Base-by-base conservation (phyloP, 495 filamentous ascomycete species). In the Hypoxylon subgilvum region DNA sequence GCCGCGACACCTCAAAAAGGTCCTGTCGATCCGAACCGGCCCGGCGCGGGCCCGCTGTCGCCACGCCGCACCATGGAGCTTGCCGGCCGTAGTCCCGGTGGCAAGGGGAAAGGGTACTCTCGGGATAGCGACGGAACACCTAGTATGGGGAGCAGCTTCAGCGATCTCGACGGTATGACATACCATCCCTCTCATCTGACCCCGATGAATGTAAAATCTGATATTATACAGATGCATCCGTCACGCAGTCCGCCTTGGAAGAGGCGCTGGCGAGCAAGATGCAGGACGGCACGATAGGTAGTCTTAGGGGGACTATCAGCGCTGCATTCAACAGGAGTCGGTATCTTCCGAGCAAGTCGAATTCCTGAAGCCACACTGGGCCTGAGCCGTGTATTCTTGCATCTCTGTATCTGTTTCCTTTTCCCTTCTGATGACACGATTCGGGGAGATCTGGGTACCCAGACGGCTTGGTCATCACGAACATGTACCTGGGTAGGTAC, bases 121-220 rank as follows among this genome's bases (percentile, higher is more conserved):
- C 79, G 83, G 44, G 87, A 90, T 4, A 96, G 91, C 63, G 91
- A 96, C 55, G 91, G 86, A 2, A 92, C 90, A 1, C 94, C 92
- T 0, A 98, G 95, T 62, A 97, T 97, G 89, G 91, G 93, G 1
- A 96, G 92, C 68, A 96, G 92, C 69, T 98, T 96, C 68, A 96
- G 92, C 71, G 94, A 98, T 76, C 78, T 98, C 21, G 95, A 97
- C 72, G 91, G 90, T 93, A 79, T 57, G 79, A 6, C 6, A 23
- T 36, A 55, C 47, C 36, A 3, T 34, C 31, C 31, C n/a, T 13
- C 31, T n/a, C n/a, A n/a, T n/a, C n/a, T n/a, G n/a, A 12, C n/a
- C 31, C 31, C n/a, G 5, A 34, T 12, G n/a, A n/a, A n/a, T n/a
- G n/a, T n/a, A n/a, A n/a, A n/a, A n/a, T n/a, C n/a, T n/a, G n/a